These are phyloP conservation scores for Leccinellum luteum DNA, from an alignment of 768 basidiomycete species.

Conservation along the genomic window DNA sequence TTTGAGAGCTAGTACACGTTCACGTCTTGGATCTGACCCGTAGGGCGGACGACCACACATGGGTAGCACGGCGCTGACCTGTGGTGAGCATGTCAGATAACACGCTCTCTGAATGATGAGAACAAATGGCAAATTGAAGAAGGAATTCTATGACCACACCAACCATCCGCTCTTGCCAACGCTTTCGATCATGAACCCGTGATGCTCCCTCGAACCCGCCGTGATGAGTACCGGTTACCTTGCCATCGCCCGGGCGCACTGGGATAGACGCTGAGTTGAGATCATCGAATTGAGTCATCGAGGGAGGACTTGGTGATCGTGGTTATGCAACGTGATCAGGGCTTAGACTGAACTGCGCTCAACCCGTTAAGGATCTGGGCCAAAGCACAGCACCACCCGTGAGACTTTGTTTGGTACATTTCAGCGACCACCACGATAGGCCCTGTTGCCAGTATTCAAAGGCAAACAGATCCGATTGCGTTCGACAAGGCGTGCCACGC, in stretches of 20 bases:
- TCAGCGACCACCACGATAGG: no score
- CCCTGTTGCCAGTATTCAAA: no score
- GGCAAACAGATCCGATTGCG: background rate
- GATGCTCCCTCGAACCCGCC: background rate
- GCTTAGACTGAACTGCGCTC: no score
- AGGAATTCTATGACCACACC: background rate
- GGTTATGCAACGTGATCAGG: background rate
- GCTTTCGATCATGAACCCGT: background rate
- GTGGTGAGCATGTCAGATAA: conserved; percentile 2
- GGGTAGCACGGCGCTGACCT: conserved; percentile 3
- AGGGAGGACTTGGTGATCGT: background rate
- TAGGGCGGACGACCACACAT: background rate
- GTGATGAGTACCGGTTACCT: conserved; percentile 5
- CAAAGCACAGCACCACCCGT: no score
- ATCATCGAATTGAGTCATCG: background rate
- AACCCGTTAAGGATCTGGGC: background rate
- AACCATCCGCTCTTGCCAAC: background rate
- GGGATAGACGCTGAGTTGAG: background rate
- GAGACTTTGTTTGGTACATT: no score
- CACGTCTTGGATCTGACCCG: background rate
- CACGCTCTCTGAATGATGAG: background rate
- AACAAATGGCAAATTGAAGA: background rate
- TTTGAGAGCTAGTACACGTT: background rate
- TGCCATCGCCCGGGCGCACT: conserved; percentile 1
- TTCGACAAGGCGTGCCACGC: background rate